Evolutionary conservation across 495 filamentous ascomycete genomes (phyloP), one percentile per base, ranked within the genome.

Genomic region (Trypethelium eluteriae): DNA sequence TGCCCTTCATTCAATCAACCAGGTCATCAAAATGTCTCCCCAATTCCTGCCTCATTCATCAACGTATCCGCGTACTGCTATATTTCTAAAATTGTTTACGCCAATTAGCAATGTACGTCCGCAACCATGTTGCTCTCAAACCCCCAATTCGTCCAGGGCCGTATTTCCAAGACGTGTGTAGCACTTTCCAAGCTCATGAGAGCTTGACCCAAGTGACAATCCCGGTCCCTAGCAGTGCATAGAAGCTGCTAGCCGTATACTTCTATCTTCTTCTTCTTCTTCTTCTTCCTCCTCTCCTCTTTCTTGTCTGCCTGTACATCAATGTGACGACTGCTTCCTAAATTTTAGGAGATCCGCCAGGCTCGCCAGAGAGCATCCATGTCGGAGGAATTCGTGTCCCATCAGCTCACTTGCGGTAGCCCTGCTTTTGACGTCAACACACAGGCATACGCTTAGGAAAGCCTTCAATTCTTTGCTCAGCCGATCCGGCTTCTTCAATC

Each of bases 401-500:
- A 97, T 79, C 53, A 98, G 82, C 78, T 98, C 94, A 61, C 88
- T 82, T 0, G 94, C 92, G 2, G 89, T 96, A 39, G 94, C 95
- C 71, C 94, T 86, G 74, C 89, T 93, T 80, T 92, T 92, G 71
- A 98, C 92, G 71, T 96, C 92, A 39, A 98, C 94, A 69, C 93
- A 97, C 61, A 98, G 82, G 77, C 94, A 98, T 44, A 96, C 92
- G 35, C 89, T 92, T 73, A 98, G 78, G 83, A 98, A 98, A 39
- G 88, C 87, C 80, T 98, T 97, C 64, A 98, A 84, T 76, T 97
- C 93, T 81, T 95, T 96, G 79, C 89, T 93, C 62, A 98, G 83
- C 76, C 95, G 95, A 76, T 98, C 92, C 2, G 93, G 92, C 75
- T 97, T 96, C 89, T 98, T 98, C 61, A 98, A 84, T 25, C 91